Percentiles rank a stretch among this genome's conserved stretches.
Conservation (phyloP, 2,329 filamentous ascomycete species). For the Penicillium sp. region DNA sequence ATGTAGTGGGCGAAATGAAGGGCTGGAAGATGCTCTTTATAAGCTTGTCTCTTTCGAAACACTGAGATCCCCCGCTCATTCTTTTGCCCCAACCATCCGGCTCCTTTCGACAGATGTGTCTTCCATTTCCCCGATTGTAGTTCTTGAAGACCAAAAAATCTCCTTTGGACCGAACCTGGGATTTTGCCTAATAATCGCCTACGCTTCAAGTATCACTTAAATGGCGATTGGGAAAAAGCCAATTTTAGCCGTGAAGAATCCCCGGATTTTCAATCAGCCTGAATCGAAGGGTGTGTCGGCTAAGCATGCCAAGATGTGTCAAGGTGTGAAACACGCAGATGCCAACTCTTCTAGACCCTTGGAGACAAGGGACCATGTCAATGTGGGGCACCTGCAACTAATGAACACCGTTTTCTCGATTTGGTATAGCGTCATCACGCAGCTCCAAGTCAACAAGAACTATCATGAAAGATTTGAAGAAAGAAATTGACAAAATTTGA, state of each 20-base stretch:
- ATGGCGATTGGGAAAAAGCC: background rate
- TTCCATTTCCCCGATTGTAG: constrained; percentile 3
- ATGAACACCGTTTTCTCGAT: constrained; percentile 11
- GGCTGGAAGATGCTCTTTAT: background rate
- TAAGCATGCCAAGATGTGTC: background rate
- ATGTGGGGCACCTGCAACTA: constrained; percentile 5
- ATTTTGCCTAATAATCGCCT: constrained; percentile 8
- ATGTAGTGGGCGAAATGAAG: too few relatives aligned
- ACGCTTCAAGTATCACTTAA: background rate
- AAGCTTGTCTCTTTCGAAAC: background rate
- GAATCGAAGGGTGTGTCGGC: constrained; percentile 9
- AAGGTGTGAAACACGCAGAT: background rate
- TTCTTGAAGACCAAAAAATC: background rate
- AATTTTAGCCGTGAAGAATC: constrained; percentile 13
- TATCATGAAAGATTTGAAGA: too few relatives aligned
- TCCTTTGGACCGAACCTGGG: constrained; percentile 10
- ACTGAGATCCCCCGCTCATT: background rate
- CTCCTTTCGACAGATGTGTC: background rate
- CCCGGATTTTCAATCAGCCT: constrained; percentile 8
- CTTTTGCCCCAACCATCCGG: background rate
- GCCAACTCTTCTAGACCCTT: background rate
- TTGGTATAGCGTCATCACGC: background rate
- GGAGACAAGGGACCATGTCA: too few relatives aligned
- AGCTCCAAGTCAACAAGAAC: too few relatives aligned
- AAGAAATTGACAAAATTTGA: too few relatives aligned